Conservation (phyloP, 306 rosid genomes). For the Cicer chorassanicum region DNA sequence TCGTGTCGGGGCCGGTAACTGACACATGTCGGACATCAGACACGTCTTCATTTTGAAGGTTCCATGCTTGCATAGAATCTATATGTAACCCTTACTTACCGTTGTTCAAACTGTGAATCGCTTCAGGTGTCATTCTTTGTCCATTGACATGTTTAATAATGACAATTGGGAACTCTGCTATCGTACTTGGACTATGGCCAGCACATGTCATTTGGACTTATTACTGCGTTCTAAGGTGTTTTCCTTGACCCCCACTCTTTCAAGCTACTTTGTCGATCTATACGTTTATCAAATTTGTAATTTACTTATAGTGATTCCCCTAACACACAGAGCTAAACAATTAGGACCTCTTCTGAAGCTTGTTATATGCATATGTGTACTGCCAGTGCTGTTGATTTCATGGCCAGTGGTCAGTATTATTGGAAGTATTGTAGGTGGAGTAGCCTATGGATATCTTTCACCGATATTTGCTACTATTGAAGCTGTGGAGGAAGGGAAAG, state of each 20-base stretch:
- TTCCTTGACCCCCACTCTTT: slow-evolving; percentile 37
- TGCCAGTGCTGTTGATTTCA: slow-evolving; percentile 64
- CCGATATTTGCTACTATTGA: slow-evolving; percentile 82
- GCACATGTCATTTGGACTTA: slow-evolving; percentile 74
- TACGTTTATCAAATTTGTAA: slow-evolving; percentile 21
- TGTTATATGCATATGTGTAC: slow-evolving; percentile 64
- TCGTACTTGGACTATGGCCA: slow-evolving; percentile 85
- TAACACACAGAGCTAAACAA: slow-evolving; percentile 65
- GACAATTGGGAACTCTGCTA: slow-evolving; percentile 71
- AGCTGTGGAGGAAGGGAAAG: slow-evolving; percentile 88
- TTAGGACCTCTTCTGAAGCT: slow-evolving; percentile 81
- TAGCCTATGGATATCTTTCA: slow-evolving; percentile 72
- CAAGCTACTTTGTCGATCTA: slow-evolving; percentile 7
- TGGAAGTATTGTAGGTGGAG: slow-evolving; percentile 86
- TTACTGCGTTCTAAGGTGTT: slow-evolving; percentile 77
- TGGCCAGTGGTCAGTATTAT: slow-evolving; percentile 79
- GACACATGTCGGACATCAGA: background rate
- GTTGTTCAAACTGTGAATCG: slow-evolving; percentile 36
- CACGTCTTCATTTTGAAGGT: background rate
- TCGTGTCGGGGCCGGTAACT: too few species aligned
- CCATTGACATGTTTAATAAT: slow-evolving; percentile 77
- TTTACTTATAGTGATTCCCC: slow-evolving; percentile 41
- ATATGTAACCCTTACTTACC: slow-evolving; percentile 8
- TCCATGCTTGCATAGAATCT: background rate
- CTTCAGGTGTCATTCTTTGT: slow-evolving; percentile 80